Evolutionary conservation across 2,329 filamentous ascomycete species (phyloP).

Genomic region (Colletotrichum spaethianum): DNA sequence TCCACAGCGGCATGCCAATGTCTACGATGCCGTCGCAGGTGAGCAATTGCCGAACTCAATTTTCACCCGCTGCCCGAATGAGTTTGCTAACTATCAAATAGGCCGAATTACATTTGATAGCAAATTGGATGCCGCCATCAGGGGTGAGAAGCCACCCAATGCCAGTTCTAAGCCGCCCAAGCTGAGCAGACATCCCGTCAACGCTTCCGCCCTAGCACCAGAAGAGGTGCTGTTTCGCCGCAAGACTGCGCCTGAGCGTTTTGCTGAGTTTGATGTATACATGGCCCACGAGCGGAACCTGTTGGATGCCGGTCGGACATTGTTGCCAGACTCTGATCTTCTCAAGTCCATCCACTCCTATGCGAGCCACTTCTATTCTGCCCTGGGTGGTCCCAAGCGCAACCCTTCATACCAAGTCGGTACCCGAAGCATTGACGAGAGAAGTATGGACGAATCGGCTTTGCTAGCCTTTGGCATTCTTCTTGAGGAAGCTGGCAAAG

Average conservation of each 20-base stretch:
- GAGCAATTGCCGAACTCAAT: slow-evolving; percentile 41
- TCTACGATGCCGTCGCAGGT: slow-evolving; percentile 84
- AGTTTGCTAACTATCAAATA: slow-evolving; percentile 11
- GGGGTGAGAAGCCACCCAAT: slow-evolving; percentile 8
- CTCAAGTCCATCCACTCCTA: slow-evolving; percentile 79
- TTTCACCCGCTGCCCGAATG: not conserved
- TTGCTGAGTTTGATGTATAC: slow-evolving; percentile 80
- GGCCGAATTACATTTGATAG: slow-evolving; percentile 35
- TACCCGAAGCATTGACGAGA: slow-evolving; percentile 59
- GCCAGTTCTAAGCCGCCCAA: slow-evolving; percentile 27
- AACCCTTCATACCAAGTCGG: slow-evolving; percentile 39
- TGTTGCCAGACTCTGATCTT: slow-evolving; percentile 78
- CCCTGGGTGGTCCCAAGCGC: slow-evolving; percentile 47
- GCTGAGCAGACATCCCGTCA: slow-evolving; percentile 46
- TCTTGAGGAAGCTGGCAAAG: slow-evolving; percentile 77
- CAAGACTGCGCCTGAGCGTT: slow-evolving; percentile 75
- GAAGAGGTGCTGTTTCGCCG: slow-evolving; percentile 81
- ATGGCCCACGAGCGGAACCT: slow-evolving; percentile 73
- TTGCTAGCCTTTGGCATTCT: slow-evolving; percentile 82
- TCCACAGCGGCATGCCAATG: slow-evolving; percentile 60
- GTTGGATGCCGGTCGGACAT: slow-evolving; percentile 58
- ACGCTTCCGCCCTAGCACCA: slow-evolving; percentile 66
- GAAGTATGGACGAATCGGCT: slow-evolving; percentile 84
- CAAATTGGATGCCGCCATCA: slow-evolving; percentile 9
- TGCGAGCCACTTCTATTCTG: slow-evolving; percentile 75